phyloP scores from a whole-genome alignment of 768 basidiomycete genomes.

The Rhizopogon rudus region DNA sequence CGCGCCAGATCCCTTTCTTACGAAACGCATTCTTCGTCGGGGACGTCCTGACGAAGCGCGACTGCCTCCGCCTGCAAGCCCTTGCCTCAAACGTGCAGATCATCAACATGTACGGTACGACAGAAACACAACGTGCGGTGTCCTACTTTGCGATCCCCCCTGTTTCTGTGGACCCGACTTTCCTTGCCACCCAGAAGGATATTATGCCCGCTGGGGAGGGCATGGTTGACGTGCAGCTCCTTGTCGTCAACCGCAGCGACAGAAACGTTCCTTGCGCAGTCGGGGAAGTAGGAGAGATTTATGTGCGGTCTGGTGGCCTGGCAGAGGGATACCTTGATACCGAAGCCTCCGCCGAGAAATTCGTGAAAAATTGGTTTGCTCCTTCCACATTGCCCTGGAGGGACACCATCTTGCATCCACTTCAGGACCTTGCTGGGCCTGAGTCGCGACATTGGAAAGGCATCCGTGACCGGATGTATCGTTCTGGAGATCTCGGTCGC shows the following conservation, averaged over 20 bases:
- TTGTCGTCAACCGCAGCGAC: conserved; percentile 92
- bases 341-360: conserved; percentile 83
- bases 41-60: conserved; percentile 97
- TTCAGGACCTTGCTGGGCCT: conserved; percentile 50
- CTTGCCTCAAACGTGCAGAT: conserved; percentile 91
- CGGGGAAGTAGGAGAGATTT: conserved; percentile 98
- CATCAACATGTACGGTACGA: conserved; percentile 99
- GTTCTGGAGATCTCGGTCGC: conserved; percentile 93
- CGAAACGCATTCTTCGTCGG: conserved; percentile 96
- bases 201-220: conserved; percentile 97
- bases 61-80: conserved; percentile 89
- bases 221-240: conserved; percentile 96
- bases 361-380: conserved; percentile 92
- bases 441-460: conserved; percentile 90
- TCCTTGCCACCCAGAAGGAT: conserved; percentile 92
- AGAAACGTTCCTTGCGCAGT: conserved; percentile 82
- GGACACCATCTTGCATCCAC: conserved; percentile 72
- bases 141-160: conserved; percentile 94
- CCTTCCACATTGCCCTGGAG: conserved; percentile 39
- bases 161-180: conserved; percentile 78
- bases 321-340: conserved; percentile 92
- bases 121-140: conserved; percentile 97
- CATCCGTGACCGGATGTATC: conserved; percentile 95
- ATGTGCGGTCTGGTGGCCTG: conserved; percentile 92
- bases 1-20: conserved; percentile 78